Evolutionary conservation across 2,329 filamentous ascomycete species (phyloP).

Genomic region (Magnaporthiopsis incrustans): DNA sequence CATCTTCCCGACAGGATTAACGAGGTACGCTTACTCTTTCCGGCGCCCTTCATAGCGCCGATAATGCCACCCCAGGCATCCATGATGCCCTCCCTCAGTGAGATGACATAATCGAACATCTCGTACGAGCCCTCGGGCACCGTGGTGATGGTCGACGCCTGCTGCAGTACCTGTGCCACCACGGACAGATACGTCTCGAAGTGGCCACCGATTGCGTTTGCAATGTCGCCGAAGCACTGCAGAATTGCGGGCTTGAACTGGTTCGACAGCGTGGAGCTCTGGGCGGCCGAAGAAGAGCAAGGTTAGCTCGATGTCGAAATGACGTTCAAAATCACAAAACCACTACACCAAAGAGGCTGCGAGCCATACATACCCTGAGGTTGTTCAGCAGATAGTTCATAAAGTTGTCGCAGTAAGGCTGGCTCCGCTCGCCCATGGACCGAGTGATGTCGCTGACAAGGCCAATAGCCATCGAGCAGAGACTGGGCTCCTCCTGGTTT

Average conservation of each 20-base stretch:
- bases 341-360: background rate
- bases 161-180: slow-evolving; percentile 88
- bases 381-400: slow-evolving; percentile 98
- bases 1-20: background rate
- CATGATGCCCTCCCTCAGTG: slow-evolving; percentile 94
- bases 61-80: slow-evolving; percentile 98
- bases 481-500: slow-evolving; percentile 89
- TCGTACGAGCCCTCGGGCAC: slow-evolving; percentile 78
- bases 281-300: slow-evolving; percentile 22
- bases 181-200: slow-evolving; percentile 92
- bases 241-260: slow-evolving; percentile 98
- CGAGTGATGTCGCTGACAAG: slow-evolving; percentile 94
- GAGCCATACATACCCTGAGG: slow-evolving; percentile 54
- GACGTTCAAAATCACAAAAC: slow-evolving; percentile 10
- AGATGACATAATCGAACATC: slow-evolving; percentile 95
- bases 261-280: slow-evolving; percentile 81
- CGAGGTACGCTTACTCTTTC: slow-evolving; percentile 54
- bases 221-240: slow-evolving; percentile 96
- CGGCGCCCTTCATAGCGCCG: slow-evolving; percentile 79
- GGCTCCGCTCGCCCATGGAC: slow-evolving; percentile 79
- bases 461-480: slow-evolving; percentile 96
- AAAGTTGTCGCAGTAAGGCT: slow-evolving; percentile 92
- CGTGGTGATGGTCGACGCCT: slow-evolving; percentile 76
- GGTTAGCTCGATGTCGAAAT: slow-evolving; percentile 9
- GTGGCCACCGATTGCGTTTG: slow-evolving; percentile 81